phyloP scores from a whole-genome alignment of 176 grass and related monocot species.

The Lolium multiflorum region DNA sequence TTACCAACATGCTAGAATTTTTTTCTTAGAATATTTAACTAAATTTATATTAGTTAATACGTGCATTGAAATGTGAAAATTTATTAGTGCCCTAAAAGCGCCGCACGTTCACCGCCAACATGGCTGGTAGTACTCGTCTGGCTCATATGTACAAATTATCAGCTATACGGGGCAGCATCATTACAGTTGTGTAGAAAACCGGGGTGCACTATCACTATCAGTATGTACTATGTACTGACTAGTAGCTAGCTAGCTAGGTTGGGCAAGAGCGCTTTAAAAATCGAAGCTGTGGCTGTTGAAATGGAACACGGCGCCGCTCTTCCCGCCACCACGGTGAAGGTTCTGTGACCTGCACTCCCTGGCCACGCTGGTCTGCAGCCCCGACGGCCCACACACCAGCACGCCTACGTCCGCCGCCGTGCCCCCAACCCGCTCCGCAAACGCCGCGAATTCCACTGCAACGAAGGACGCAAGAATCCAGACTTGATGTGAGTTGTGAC shows the following conservation, averaged over 20 bases:
- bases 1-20: too few relatives aligned
- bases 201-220: background rate
- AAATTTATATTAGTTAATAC: too few relatives aligned
- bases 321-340: slow-evolving; percentile 46
- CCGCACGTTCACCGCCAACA: background rate
- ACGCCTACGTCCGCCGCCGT: slow-evolving; percentile 50
- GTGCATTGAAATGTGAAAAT: too few relatives aligned
- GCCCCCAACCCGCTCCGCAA: slow-evolving; percentile 45
- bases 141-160: background rate
- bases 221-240: background rate
- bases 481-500: background rate
- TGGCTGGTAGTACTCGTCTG: background rate
- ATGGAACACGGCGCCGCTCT: slow-evolving; percentile 76
- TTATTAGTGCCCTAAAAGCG: background rate
- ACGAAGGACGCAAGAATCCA: background rate
- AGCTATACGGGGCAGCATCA: background rate
- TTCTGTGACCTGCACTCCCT: slow-evolving; percentile 81
- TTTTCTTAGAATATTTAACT: too few relatives aligned
- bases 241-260: background rate
- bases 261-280: slow-evolving; percentile 35
- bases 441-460: slow-evolving; percentile 52
- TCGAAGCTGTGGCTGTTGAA: slow-evolving; percentile 99
- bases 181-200: slow-evolving; percentile 1
- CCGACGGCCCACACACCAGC: slow-evolving; percentile 75
- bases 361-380: slow-evolving; percentile 76